Base-by-base conservation (phyloP, 1,284 basidiomycete species). In the Cryptococcus sp. region DNA sequence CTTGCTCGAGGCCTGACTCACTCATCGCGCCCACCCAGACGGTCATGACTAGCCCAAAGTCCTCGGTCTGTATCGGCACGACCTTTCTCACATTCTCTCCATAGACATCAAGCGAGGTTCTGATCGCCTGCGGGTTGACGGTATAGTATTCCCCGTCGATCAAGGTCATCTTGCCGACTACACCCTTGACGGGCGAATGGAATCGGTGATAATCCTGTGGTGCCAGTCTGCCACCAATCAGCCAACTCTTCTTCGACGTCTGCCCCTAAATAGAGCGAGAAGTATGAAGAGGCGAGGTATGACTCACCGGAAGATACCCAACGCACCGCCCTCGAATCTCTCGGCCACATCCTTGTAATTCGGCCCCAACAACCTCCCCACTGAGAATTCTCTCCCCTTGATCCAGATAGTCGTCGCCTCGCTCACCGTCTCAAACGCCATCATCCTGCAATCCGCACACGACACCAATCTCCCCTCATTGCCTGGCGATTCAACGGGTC, bases 151-250 rank as follows among this genome's bases (percentile, higher is more conserved):
- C 87, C 16, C 90, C 89, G 3, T 81, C 58, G 53, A 93, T 86
- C 58, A 84, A 79, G 2, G 81, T 83, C 81, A 91, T 88, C 38
- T 77, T 78, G 18, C 89, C 90, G 31, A 94, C 80, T 22, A 68
- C 80, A 0, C 90, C 93, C 57, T 90, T 85, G 18, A 94, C 88
- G 0, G 92, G 91, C 0, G 83, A 84, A 69, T 97, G 93, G 79
- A 93, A 97, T 0, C 94, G 84, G 71, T 98, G 94, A 65, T 98
- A 98, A 67, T 95, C 92, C 52, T 92, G 91, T 0, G 92, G 91
- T 1, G 91, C 91, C n/a, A 97, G 77, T 34, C 68, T 67, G 38
- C n/a, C 25, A 16, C 31, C 16, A 40, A 43, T 19, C n/a, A n/a
- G n/a, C n/a, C n/a, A n/a, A n/a, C n/a, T n/a, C n/a, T n/a, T n/a